Evolutionary conservation across 75 land plant genomes (phyloP), one percentile per base, ranked within the genome.

Genomic region (Selaginella moellendorffii): DNA sequence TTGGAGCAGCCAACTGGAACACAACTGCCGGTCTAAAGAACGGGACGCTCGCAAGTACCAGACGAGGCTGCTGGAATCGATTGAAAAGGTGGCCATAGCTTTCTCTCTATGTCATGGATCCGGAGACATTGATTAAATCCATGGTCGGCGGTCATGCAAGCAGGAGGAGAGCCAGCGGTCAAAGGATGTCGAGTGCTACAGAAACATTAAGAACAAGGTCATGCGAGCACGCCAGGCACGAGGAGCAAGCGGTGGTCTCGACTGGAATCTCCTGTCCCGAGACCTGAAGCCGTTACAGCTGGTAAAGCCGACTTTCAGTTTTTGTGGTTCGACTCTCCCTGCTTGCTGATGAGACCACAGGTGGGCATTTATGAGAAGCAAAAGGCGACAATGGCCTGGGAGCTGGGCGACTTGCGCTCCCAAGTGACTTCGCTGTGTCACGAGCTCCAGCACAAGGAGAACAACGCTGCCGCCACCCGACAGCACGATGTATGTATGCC

Each of bases 351-450:
- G 14, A 1, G 58, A 8, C 24, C 8, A 28, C 72, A 70, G 72
- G 72, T 70, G 22, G 66, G 72, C 24, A 63, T 70, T 27, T 70
- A 64, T 26, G 72, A 70, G 58, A 53, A 65, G 53, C 72, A 70
- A 31, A 70, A 53, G 27, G 10, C 29, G 21, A 25, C 29, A 2
- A 29, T 64, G 26, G 67, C 62, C 25, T 28, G 58, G 2, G 72
- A 70, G 25, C 54, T 70, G 20, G 26, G 28, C 26, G 29, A 19
- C 24, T 52, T 64, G 24, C 68, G 71, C 12, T 30, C 65, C 51
- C 54, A 63, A 23, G 63, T 62, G 53, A 54, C 67, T 12, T 42
- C 42, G 28, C 28, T 70, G 23, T 70, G 72, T 64, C 66, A 31
- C 1, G 72, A 70, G 12, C 27, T 70, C 1, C 51, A 65, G 29